Conservation (phyloP, 1,139 yeast species). For the Suhomyces chickasaworum region DNA sequence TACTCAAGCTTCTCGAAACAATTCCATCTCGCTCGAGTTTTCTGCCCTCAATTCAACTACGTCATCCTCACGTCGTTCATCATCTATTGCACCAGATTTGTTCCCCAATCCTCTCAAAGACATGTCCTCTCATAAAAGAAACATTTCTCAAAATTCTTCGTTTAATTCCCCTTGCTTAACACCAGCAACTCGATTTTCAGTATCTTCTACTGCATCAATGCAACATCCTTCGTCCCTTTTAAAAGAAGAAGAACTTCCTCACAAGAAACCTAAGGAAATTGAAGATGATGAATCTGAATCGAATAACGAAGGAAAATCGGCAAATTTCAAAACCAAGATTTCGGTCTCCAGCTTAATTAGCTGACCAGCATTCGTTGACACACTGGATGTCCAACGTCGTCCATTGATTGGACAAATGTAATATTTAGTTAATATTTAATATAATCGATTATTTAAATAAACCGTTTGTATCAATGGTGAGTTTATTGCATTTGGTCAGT, state of each 20-base stretch:
- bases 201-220: constrained; percentile 29
- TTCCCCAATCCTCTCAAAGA: constrained; percentile 40
- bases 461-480: no score
- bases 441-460: not conserved
- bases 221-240: constrained; percentile 11
- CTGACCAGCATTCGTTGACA: constrained; percentile 13
- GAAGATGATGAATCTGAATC: constrained; percentile 8
- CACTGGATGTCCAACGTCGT: constrained; percentile 14
- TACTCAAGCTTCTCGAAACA: constrained; percentile 36
- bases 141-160: constrained; percentile 35
- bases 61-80: constrained; percentile 38
- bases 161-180: constrained; percentile 35
- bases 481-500: no score
- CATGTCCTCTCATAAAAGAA: constrained; percentile 25
- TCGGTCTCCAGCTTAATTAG: constrained; percentile 35
- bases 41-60: constrained; percentile 28
- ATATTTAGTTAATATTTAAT: constrained; percentile 3
- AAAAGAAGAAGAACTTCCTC: constrained; percentile 14
- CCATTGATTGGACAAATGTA: constrained; percentile 16
- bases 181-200: constrained; percentile 32
- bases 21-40: constrained; percentile 41
- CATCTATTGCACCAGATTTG: constrained; percentile 41
- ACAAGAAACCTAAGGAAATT: constrained; percentile 11
- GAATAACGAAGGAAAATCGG: constrained; percentile 2
- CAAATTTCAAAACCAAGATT: constrained; percentile 21